These are phyloP conservation scores for Reutealis trisperma DNA, from an alignment of 345 rosid genomes.

Conservation along the genomic window DNA sequence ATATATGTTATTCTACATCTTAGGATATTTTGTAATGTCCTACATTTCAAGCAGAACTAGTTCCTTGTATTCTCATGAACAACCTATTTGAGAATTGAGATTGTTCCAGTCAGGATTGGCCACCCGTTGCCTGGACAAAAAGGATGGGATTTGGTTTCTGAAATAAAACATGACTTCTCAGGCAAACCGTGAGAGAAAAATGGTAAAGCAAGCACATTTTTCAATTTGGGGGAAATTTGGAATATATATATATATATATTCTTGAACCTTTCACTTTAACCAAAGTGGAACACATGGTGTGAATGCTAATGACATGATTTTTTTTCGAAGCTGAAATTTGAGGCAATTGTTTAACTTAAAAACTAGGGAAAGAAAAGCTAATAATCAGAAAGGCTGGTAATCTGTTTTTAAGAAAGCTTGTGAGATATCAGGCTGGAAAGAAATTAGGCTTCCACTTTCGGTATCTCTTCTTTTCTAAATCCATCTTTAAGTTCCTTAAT, in stretches of 20 bases:
- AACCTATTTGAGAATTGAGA: too few relatives aligned
- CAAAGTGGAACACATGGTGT: conserved; percentile 11
- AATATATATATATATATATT: not conserved
- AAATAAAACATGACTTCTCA: too few relatives aligned
- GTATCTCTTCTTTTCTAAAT: conserved; percentile 20
- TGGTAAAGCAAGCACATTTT: not conserved
- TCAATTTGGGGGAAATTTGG: not conserved
- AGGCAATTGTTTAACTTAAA: not conserved
- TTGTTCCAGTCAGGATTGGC: not conserved
- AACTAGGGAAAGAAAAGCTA: not conserved
- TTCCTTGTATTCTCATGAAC: too few relatives aligned
- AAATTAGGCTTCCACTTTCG: conserved; percentile 27
- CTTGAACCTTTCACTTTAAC: not conserved
- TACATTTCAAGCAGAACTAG: too few relatives aligned
- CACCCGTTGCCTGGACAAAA: not conserved
- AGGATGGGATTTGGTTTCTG: too few relatives aligned
- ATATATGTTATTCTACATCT: too few relatives aligned
- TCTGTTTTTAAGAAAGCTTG: conserved; percentile 13
- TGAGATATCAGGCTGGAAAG: conserved; percentile 25
- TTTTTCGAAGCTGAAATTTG: not conserved
- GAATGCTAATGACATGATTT: not conserved
- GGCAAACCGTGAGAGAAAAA: too few relatives aligned
- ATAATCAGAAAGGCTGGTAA: not conserved
- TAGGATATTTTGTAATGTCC: too few relatives aligned
- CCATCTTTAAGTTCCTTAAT: not conserved